These are phyloP conservation scores for Botrytis hyacinthi DNA, from an alignment of 2,329 filamentous ascomycete species.

Conservation along the genomic window DNA sequence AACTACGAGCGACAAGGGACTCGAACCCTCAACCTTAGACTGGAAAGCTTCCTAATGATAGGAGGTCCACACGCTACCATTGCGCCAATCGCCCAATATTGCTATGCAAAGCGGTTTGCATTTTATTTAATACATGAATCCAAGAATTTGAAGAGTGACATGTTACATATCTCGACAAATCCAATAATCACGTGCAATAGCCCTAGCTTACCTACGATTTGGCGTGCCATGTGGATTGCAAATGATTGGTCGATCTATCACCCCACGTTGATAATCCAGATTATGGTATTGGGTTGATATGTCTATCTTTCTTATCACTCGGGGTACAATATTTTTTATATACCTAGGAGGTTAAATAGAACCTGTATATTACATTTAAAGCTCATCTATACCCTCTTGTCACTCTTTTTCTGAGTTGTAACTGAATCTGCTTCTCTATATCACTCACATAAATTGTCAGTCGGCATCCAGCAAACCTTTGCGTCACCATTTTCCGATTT, in stretches of 20 bases:
- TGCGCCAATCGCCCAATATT: slow-evolving; percentile 12
- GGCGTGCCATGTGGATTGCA: background rate
- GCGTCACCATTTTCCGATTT: background rate
- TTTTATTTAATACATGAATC: background rate
- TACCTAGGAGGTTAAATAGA: background rate
- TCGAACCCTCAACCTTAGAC: slow-evolving; percentile 17
- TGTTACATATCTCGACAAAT: background rate
- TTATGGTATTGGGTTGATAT: slow-evolving; percentile 1
- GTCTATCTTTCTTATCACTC: background rate
- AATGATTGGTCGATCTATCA: background rate
- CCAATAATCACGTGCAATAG: background rate
- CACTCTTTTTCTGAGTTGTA: background rate
- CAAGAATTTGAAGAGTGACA: background rate
- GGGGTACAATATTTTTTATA: background rate
- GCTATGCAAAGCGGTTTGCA: background rate
- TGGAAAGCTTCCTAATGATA: slow-evolving; percentile 10
- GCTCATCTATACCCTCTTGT: no score
- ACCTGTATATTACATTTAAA: background rate
- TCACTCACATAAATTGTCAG: background rate
- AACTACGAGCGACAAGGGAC: slow-evolving; percentile 11
- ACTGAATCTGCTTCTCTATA: background rate
- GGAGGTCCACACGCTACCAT: slow-evolving; percentile 21
- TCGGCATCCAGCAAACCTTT: background rate
- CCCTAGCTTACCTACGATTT: background rate
- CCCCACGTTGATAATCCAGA: slow-evolving; percentile 2